Evolutionary conservation across 1,139 yeast genomes (phyloP).

Genomic region (Yamadazyma conglobata): DNA sequence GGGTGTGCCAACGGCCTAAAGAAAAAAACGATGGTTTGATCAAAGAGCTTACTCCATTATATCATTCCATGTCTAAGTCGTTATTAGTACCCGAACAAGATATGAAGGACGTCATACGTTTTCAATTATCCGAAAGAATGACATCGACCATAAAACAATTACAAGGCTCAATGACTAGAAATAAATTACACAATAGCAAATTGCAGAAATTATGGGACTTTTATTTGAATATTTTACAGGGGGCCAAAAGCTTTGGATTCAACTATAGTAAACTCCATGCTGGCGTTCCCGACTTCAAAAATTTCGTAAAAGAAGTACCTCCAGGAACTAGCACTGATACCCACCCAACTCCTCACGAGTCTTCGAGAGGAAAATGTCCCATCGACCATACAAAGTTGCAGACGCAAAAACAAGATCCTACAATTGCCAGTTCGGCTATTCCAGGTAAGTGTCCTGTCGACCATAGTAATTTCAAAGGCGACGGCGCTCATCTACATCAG

Average conservation of each 20-base stretch:
- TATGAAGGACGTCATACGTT: slow-evolving; percentile 15
- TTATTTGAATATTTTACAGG: slow-evolving; percentile 35
- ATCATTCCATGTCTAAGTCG: slow-evolving; percentile 10
- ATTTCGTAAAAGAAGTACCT: slow-evolving; percentile 7
- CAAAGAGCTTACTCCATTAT: slow-evolving; percentile 13
- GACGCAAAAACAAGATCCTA: neutral
- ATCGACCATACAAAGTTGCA: slow-evolving; percentile 12
- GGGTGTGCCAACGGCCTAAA: slow-evolving; percentile 18
- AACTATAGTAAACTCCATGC: slow-evolving; percentile 37
- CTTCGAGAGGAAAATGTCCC: slow-evolving; percentile 16
- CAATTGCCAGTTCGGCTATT: neutral
- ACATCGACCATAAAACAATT: slow-evolving; percentile 16
- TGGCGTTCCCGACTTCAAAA: slow-evolving; percentile 28
- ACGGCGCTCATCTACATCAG: neutral
- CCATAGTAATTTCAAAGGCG: slow-evolving; percentile 18
- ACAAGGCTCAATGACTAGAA: slow-evolving; percentile 15
- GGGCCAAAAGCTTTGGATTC: slow-evolving; percentile 26
- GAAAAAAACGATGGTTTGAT: slow-evolving; percentile 14
- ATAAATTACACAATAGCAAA: slow-evolving; percentile 23
- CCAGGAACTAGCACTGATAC: slow-evolving; percentile 28
- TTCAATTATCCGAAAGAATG: slow-evolving; percentile 19
- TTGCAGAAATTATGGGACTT: slow-evolving; percentile 41
- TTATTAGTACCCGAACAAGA: slow-evolving; percentile 8
- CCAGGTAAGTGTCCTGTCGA: slow-evolving; percentile 13
- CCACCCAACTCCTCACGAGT: slow-evolving; percentile 11